Conservation (phyloP, 2,329 filamentous ascomycete genomes). For the Chrysoporthe puriensis region DNA sequence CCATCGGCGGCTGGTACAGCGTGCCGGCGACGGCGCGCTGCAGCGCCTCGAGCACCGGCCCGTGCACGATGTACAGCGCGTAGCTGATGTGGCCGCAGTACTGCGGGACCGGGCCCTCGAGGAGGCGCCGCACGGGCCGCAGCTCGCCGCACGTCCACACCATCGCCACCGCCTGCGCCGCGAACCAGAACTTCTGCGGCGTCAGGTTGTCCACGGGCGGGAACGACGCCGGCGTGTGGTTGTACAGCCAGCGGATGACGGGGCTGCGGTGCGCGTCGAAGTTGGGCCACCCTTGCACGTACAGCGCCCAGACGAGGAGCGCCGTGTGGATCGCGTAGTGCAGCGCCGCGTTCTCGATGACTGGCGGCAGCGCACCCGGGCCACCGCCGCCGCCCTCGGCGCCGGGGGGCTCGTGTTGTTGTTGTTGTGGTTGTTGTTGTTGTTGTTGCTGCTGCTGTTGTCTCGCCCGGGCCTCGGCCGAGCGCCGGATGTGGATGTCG, state of each 20-base stretch:
- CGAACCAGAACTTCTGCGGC: conserved; percentile 45
- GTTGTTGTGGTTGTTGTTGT: conserved; percentile 9
- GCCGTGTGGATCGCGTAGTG: conserved; percentile 32
- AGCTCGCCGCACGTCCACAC: conserved; percentile 47
- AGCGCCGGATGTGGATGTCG: conserved; percentile 46
- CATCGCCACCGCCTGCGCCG: conserved; percentile 38
- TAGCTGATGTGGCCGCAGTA: conserved; percentile 62
- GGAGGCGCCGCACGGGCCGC: conserved; percentile 40
- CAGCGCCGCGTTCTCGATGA: conserved; percentile 25
- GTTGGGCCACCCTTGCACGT: conserved; percentile 48
- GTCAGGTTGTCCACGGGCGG: conserved; percentile 36
- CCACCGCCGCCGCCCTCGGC: conserved; percentile 1
- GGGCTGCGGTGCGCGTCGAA: conserved; percentile 39
- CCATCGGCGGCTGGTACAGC: conserved; percentile 31
- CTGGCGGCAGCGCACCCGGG: conserved; percentile 17
- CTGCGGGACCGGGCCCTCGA: conserved; percentile 52
- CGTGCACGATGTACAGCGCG: conserved; percentile 62
- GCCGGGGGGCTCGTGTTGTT: background rate
- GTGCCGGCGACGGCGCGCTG: conserved; percentile 38
- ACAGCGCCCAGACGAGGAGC: conserved; percentile 38
- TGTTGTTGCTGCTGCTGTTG: conserved; percentile 10
- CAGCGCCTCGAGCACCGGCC: conserved; percentile 49
- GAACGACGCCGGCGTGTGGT: conserved; percentile 41
- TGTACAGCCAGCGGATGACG: conserved; percentile 39
- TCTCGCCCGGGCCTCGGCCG: conserved; percentile 31